phyloP scores from a whole-genome alignment of 345 rosid genomes.

The Melaleuca alternifolia region DNA sequence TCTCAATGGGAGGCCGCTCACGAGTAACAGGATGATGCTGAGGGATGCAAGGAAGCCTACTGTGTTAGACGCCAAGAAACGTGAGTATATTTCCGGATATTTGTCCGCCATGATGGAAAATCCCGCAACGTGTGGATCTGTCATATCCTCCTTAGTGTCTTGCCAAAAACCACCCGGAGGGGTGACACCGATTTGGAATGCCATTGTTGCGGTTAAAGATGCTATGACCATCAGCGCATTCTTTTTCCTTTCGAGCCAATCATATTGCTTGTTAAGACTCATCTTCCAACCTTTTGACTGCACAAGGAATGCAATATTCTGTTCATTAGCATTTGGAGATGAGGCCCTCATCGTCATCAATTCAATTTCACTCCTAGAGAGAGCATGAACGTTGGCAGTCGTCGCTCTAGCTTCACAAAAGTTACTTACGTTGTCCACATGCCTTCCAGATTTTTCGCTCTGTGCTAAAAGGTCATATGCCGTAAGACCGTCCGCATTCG shows the following conservation, averaged over 20 bases:
- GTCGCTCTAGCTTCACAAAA: too few relatives aligned
- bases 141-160: not conserved
- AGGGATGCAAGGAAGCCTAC: slow-evolving; percentile 2
- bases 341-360: too few relatives aligned
- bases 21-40: slow-evolving; percentile 1
- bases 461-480: too few relatives aligned
- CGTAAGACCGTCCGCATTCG: too few relatives aligned
- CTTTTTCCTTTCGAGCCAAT: not conserved
- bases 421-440: too few relatives aligned
- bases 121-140: not conserved
- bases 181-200: not conserved
- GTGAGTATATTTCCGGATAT: not conserved
- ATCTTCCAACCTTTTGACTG: too few relatives aligned
- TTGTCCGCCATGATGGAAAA: not conserved
- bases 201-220: slow-evolving; percentile 3
- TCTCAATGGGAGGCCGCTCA: not conserved
- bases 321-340: too few relatives aligned
- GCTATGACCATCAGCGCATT: slow-evolving; percentile 2
- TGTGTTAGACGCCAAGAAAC: not conserved
- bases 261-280: not conserved
- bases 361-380: too few relatives aligned
- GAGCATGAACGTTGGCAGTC: too few relatives aligned
- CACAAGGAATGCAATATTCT: not conserved
- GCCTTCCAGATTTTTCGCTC: too few relatives aligned
- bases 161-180: slow-evolving; percentile 5